Evolutionary conservation across 2,329 filamentous ascomycete species (phyloP).

Genomic region (Cercospora canescens): DNA sequence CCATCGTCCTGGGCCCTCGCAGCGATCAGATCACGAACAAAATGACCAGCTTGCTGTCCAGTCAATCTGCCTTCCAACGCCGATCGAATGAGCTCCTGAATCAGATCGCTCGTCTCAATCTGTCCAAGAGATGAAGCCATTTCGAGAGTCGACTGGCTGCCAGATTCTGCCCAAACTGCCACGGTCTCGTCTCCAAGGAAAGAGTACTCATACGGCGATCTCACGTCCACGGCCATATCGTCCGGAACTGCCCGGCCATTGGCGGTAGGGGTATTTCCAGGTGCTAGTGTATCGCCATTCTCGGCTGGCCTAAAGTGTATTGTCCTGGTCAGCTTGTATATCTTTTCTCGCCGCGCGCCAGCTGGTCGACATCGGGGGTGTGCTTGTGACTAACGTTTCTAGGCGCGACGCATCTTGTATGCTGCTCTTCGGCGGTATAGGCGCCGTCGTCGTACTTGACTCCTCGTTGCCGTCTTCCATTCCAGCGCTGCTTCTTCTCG

Average conservation of each 20-base stretch:
- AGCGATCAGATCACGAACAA: conserved; percentile 72
- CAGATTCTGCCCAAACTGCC: conserved; percentile 65
- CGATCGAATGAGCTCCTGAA: conserved; percentile 81
- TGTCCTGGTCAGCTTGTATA: conserved; percentile 19
- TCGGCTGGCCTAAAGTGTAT: conserved; percentile 13
- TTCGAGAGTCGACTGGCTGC: conserved; percentile 66
- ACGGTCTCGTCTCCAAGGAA: conserved; percentile 72
- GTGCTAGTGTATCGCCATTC: conserved; percentile 17
- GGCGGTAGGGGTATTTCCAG: conserved; percentile 12
- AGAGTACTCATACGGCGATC: conserved; percentile 65
- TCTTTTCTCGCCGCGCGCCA: conserved; percentile 13
- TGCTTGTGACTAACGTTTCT: conserved; percentile 21
- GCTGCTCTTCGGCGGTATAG: conserved; percentile 12
- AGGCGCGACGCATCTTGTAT: conserved; percentile 7
- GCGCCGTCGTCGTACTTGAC: conserved; percentile 6
- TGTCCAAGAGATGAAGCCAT: conserved; percentile 67
- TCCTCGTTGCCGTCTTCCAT: conserved; percentile 18
- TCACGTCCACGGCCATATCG: conserved; percentile 8
- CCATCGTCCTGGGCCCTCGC: conserved; percentile 50
- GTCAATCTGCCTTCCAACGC: conserved; percentile 69
- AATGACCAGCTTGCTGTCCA: conserved; percentile 67
- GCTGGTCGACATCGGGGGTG: conserved; percentile 11
- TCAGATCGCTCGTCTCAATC: conserved; percentile 68
- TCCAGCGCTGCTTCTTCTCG: conserved; percentile 24
- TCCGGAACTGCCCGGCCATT: conserved; percentile 10